These are phyloP conservation scores for Aleurites moluccanus DNA, from an alignment of 441 rosid genomes.

Conservation along the genomic window DNA sequence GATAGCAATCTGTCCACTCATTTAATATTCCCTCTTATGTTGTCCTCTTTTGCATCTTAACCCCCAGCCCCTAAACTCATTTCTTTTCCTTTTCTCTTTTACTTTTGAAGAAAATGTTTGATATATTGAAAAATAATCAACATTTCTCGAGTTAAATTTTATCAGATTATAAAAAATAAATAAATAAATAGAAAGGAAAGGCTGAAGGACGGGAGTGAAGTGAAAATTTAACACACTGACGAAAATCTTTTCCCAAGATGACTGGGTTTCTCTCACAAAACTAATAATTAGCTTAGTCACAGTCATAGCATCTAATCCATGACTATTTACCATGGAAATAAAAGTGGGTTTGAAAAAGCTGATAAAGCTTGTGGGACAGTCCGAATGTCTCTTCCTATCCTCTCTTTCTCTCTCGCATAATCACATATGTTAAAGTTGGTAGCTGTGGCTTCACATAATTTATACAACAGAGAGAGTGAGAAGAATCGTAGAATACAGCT, in stretches of 20 bases:
- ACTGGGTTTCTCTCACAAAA: background rate
- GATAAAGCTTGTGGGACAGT: slow-evolving; percentile 60
- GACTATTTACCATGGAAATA: background rate
- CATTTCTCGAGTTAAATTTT: no score
- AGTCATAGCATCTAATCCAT: slow-evolving; percentile 16
- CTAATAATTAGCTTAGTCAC: slow-evolving; percentile 18
- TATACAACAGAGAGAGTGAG: background rate
- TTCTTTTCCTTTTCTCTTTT: background rate
- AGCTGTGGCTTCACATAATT: background rate
- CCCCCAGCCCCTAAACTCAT: slow-evolving; percentile 6
- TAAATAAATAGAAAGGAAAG: no score
- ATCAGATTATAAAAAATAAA: no score
- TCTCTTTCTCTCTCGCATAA: background rate
- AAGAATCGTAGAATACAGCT: background rate
- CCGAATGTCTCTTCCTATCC: slow-evolving; percentile 53
- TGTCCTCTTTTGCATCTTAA: slow-evolving; percentile 12
- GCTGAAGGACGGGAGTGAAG: no score
- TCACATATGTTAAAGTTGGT: background rate
- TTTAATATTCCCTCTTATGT: slow-evolving; percentile 19
- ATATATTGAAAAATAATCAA: no score
- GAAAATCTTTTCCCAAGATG: slow-evolving; percentile 16
- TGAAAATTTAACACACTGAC: slow-evolving; percentile 1
- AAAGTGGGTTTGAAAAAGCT: slow-evolving; percentile 28
- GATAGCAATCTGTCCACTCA: slow-evolving; percentile 28
- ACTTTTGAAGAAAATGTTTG: no score